Percentiles rank a stretch among this genome's conserved stretches.
Evolutionary conservation across 768 basidiomycete species (phyloP).

Genomic region (Candolleomyces eurysporus): DNA sequence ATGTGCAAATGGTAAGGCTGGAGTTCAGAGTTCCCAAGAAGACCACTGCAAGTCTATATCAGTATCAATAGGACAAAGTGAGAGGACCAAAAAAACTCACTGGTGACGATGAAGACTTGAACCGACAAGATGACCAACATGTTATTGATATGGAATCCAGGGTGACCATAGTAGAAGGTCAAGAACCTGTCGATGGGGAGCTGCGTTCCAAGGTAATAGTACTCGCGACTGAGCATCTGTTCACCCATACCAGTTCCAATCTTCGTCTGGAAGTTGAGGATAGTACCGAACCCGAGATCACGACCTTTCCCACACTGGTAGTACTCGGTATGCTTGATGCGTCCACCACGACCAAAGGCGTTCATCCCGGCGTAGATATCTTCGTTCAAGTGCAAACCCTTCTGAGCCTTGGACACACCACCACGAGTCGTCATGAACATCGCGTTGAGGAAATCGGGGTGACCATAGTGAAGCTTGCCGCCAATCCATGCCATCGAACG

Average conservation of each 20-base stretch:
- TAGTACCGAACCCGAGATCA: constrained; percentile 98
- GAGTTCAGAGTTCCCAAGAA: constrained; percentile 93
- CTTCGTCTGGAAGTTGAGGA: constrained; percentile 99
- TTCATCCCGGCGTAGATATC: constrained; percentile 99
- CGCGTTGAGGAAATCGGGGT: constrained; percentile 98
- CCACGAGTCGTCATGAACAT: constrained; percentile 98
- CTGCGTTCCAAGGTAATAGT: constrained; percentile 98
- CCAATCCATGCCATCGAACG: constrained; percentile 96
- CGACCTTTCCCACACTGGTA: constrained; percentile 99
- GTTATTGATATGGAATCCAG: constrained; percentile 99
- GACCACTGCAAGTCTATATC: constrained; percentile 59
- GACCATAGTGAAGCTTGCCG: constrained; percentile 98
- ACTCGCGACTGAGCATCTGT: constrained; percentile 98
- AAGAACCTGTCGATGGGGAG: constrained; percentile 97
- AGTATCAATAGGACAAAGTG: neutral
- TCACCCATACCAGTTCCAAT: constrained; percentile 99
- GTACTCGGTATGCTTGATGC: constrained; percentile 99
- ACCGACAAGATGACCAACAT: constrained; percentile 98
- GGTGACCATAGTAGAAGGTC: constrained; percentile 99
- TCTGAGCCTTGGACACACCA: constrained; percentile 98
- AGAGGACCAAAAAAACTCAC: constrained; percentile 40
- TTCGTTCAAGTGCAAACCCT: constrained; percentile 98
- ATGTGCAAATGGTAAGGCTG: constrained; percentile 75
- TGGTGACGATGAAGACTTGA: constrained; percentile 90
- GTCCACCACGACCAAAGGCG: constrained; percentile 92